Evolutionary conservation across 2,329 filamentous ascomycete species (phyloP).

Genomic region (Fusarium pseudoanthophilum): DNA sequence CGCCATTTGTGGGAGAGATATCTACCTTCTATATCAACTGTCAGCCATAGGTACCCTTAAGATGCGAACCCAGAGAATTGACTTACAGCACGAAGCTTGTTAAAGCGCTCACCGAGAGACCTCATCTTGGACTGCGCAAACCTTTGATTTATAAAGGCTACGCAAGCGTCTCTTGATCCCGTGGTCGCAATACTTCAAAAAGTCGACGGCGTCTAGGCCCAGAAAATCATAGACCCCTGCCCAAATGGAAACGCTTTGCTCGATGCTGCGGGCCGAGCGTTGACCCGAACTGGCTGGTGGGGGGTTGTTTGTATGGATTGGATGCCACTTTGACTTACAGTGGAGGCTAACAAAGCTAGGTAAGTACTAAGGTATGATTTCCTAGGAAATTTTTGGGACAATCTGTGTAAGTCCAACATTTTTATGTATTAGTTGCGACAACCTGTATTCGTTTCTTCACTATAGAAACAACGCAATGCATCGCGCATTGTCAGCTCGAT

Average conservation of each 20-base stretch:
- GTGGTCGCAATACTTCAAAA: slow-evolving; percentile 41
- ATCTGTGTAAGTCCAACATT: slow-evolving; percentile 27
- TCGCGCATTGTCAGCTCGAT: slow-evolving; percentile 55
- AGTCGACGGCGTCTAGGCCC: slow-evolving; percentile 35
- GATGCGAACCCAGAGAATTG: background rate
- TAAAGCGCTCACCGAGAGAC: slow-evolving; percentile 74
- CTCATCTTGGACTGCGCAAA: slow-evolving; percentile 48
- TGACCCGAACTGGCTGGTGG: slow-evolving; percentile 40
- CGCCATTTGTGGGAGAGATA: slow-evolving; percentile 23
- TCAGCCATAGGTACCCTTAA: slow-evolving; percentile 28
- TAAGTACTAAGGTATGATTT: background rate
- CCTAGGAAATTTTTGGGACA: slow-evolving; percentile 42
- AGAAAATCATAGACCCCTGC: slow-evolving; percentile 45
- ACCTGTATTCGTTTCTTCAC: slow-evolving; percentile 1
- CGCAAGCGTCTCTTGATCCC: slow-evolving; percentile 19
- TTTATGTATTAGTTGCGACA: slow-evolving; percentile 4
- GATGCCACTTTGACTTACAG: slow-evolving; percentile 7
- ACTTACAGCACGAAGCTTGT: slow-evolving; percentile 77
- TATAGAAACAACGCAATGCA: slow-evolving; percentile 52
- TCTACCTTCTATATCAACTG: slow-evolving; percentile 56
- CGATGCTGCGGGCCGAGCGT: slow-evolving; percentile 41
- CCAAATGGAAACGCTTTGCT: slow-evolving; percentile 23
- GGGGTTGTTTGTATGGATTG: slow-evolving; percentile 4
- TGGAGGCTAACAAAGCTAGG: background rate
- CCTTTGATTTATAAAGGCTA: slow-evolving; percentile 31